phyloP scores from a whole-genome alignment of 495 filamentous ascomycete species.

The Hypomontagnella monticulosa region DNA sequence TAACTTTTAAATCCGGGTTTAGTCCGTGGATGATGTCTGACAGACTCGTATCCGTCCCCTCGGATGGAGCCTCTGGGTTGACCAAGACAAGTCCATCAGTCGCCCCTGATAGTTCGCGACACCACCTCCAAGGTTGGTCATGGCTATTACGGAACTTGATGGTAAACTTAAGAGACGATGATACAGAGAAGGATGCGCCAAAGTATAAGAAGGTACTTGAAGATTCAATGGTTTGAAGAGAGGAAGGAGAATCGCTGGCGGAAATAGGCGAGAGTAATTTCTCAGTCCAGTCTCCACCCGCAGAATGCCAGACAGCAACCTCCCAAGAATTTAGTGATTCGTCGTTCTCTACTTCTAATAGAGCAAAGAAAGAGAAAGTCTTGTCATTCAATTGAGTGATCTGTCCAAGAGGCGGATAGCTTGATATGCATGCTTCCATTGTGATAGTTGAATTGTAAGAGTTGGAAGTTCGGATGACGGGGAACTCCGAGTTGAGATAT shows the following conservation, averaged over 20 bases:
- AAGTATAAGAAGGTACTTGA: slow-evolving; percentile 56
- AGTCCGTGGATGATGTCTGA: slow-evolving; percentile 68
- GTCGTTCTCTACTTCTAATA: slow-evolving; percentile 71
- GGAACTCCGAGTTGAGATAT: slow-evolving; percentile 29
- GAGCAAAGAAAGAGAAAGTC: slow-evolving; percentile 69
- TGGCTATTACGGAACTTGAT: slow-evolving; percentile 71
- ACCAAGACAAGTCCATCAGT: slow-evolving; percentile 72
- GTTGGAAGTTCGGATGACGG: slow-evolving; percentile 36
- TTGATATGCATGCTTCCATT: slow-evolving; percentile 50
- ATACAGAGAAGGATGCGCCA: slow-evolving; percentile 53
- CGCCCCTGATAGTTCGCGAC: slow-evolving; percentile 66
- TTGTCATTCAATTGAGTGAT: slow-evolving; percentile 64
- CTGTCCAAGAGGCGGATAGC: slow-evolving; percentile 75
- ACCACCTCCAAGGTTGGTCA: slow-evolving; percentile 77
- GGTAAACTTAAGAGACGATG: slow-evolving; percentile 70
- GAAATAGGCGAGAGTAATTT: slow-evolving; percentile 51
- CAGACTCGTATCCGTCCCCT: slow-evolving; percentile 55
- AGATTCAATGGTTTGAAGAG: slow-evolving; percentile 48
- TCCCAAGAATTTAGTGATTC: slow-evolving; percentile 71
- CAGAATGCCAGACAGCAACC: slow-evolving; percentile 78
- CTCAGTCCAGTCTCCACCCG: slow-evolving; percentile 60
- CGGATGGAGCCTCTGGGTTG: slow-evolving; percentile 37
- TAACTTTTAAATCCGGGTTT: slow-evolving; percentile 66
- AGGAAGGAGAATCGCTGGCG: slow-evolving; percentile 48
- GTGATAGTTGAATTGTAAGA: neutral